These are phyloP conservation scores for Aspergillus piperis DNA, from an alignment of 2,329 filamentous ascomycete species.

Conservation along the genomic window DNA sequence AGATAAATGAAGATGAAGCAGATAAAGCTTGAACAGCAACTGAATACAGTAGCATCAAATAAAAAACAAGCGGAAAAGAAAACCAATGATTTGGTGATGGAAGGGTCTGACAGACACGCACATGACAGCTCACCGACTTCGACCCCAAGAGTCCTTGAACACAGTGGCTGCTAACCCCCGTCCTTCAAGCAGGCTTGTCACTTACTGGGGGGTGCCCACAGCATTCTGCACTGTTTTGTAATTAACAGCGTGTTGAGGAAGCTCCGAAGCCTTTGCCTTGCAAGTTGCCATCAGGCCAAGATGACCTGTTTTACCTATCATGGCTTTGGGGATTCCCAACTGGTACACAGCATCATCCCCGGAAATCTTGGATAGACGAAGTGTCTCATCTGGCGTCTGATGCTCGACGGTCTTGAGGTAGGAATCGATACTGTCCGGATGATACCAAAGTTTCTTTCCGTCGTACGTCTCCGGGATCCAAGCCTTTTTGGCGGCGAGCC, in stretches of 20 bases:
- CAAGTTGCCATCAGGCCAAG: background rate
- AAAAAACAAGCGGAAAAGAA: too few species aligned
- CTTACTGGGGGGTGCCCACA: background rate
- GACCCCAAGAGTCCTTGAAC: too few species aligned
- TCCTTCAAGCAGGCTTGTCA: too few species aligned
- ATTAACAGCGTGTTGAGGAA: background rate
- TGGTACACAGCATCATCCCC: background rate
- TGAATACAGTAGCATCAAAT: too few species aligned
- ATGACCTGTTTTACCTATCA: background rate
- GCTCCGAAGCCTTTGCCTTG: background rate
- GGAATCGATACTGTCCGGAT: background rate
- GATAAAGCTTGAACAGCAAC: too few species aligned
- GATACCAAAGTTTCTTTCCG: background rate
- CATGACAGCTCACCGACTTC: too few species aligned
- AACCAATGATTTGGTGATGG: too few species aligned
- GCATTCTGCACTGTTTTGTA: background rate
- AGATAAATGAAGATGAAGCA: too few species aligned
- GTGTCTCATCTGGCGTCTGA: background rate
- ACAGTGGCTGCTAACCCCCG: too few species aligned
- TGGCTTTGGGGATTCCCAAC: background rate
- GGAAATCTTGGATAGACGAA: background rate
- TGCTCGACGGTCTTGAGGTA: background rate
- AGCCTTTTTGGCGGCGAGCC: too few species aligned
- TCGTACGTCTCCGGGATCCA: background rate
- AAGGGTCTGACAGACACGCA: too few species aligned